These are phyloP conservation scores for Apiospora saccharicola DNA, from an alignment of 2,329 filamentous ascomycete species.

Conservation along the genomic window DNA sequence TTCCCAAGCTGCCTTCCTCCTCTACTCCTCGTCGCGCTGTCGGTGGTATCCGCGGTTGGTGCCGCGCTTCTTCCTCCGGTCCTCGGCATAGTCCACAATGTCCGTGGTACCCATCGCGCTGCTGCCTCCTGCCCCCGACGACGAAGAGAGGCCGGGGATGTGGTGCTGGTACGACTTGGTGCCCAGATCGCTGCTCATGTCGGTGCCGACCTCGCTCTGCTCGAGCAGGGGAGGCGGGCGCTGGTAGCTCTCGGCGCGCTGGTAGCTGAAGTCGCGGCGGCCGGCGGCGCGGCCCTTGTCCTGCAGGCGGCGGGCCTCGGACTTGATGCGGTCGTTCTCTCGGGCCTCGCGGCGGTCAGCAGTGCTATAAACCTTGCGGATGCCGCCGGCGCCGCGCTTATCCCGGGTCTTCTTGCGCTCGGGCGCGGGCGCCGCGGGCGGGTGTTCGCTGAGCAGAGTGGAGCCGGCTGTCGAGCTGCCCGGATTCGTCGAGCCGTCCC, in stretches of 20 bases:
- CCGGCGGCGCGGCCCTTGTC: slow-evolving; percentile 56
- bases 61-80: slow-evolving; percentile 51
- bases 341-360: slow-evolving; percentile 61
- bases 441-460: slow-evolving; percentile 66
- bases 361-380: slow-evolving; percentile 69
- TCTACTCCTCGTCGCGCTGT: not conserved
- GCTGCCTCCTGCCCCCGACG: slow-evolving; percentile 35
- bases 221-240: slow-evolving; percentile 34
- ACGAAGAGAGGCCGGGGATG: slow-evolving; percentile 58
- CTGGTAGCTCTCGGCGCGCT: slow-evolving; percentile 50
- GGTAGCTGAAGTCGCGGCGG: slow-evolving; percentile 62
- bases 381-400: slow-evolving; percentile 45
- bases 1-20: not conserved
- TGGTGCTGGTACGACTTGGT: slow-evolving; percentile 65
- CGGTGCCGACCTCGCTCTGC: slow-evolving; percentile 37
- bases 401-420: slow-evolving; percentile 46
- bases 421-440: slow-evolving; percentile 63
- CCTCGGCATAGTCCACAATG: slow-evolving; percentile 49
- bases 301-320: slow-evolving; percentile 63
- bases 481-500: slow-evolving; percentile 76
- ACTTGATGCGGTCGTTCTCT: slow-evolving; percentile 62
- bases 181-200: slow-evolving; percentile 56
- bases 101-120: slow-evolving; percentile 24
- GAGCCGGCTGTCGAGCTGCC: slow-evolving; percentile 69
- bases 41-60: slow-evolving; percentile 40